Conservation (phyloP, 495 filamentous ascomycete species). For the Evansstolkia leycettana region DNA sequence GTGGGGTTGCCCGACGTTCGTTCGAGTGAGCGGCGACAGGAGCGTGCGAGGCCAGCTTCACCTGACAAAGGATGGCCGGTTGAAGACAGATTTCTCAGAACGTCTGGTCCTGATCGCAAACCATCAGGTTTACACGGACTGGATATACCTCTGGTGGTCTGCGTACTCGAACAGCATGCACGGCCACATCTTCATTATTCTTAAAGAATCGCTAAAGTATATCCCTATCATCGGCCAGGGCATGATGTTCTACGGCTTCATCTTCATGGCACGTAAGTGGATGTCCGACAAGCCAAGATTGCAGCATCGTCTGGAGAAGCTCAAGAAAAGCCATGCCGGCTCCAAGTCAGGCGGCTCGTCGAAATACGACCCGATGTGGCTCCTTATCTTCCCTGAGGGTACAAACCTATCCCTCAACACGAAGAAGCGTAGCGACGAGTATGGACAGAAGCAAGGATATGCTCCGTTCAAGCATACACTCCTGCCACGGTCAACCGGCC, state of each 20-base stretch:
- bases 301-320: conserved; percentile 44
- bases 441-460: conserved; percentile 42
- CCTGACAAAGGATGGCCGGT: conserved; percentile 38
- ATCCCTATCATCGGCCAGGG: conserved; percentile 51
- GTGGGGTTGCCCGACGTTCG: conserved; percentile 47
- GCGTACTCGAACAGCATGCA: conserved; percentile 54
- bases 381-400: conserved; percentile 58
- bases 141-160: conserved; percentile 63
- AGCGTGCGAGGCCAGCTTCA: conserved; percentile 46
- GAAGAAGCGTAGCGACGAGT: conserved; percentile 38
- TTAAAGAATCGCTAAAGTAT: conserved; percentile 56
- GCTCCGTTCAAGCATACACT: conserved; percentile 41
- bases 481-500: conserved; percentile 50
- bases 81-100: conserved; percentile 47
- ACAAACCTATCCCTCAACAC: conserved; percentile 53
- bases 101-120: conserved; percentile 53
- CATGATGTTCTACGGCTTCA: conserved; percentile 59
- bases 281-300: conserved; percentile 47
- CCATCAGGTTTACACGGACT: conserved; percentile 61
- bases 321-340: conserved; percentile 39
- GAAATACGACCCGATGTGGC: conserved; percentile 56
- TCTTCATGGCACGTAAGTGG: conserved; percentile 62
- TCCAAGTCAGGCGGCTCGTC: conserved; percentile 33
- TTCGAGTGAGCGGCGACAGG: conserved; percentile 50
- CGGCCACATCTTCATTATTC: conserved; percentile 56